A percentile compares a stretch with the other conserved stretches of the same genome.
Conservation (phyloP, 768 basidiomycete species). For the Asterophora parasitica region DNA sequence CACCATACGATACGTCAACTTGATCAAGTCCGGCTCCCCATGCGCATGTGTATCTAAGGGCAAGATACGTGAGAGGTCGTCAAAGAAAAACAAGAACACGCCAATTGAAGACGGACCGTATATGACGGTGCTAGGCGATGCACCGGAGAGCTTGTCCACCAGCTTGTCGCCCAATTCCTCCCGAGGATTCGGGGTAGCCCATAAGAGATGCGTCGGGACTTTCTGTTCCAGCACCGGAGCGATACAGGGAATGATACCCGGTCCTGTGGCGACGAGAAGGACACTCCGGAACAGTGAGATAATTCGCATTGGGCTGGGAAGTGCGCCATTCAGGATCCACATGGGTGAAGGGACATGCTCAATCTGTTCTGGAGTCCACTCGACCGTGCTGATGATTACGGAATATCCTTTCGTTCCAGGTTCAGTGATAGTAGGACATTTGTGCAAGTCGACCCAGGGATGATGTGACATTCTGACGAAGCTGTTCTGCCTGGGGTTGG, state of each 20-base stretch:
- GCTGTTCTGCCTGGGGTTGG: slow-evolving; percentile 39
- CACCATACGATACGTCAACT: slow-evolving; percentile 40
- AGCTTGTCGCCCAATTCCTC: too few relatives aligned
- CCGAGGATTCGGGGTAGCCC: too few relatives aligned
- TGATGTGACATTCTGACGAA: slow-evolving; percentile 41
- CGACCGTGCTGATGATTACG: slow-evolving; percentile 52
- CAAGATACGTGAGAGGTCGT: too few relatives aligned
- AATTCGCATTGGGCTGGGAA: slow-evolving; percentile 39
- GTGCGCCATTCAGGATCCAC: slow-evolving; percentile 55
- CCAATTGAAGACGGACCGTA: slow-evolving; percentile 28
- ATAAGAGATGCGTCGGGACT: too few relatives aligned
- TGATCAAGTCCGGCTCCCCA: slow-evolving; percentile 46
- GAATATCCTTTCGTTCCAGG: slow-evolving; percentile 46
- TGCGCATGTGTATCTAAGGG: slow-evolving; percentile 35
- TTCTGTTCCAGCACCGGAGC: too few relatives aligned
- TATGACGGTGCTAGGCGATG: too few relatives aligned
- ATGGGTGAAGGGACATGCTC: slow-evolving; percentile 44
- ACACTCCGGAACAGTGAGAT: too few relatives aligned
- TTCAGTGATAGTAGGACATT: slow-evolving; percentile 49
- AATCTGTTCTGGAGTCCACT: slow-evolving; percentile 54
- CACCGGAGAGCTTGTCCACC: too few relatives aligned
- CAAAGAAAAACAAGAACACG: slow-evolving; percentile 6
- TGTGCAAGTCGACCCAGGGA: slow-evolving; percentile 55
- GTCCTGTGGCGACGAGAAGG: too few relatives aligned
- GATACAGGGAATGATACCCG: too few relatives aligned